phyloP scores from a whole-genome alignment of 768 basidiomycete species.

The Aureoboletus auriporus region DNA sequence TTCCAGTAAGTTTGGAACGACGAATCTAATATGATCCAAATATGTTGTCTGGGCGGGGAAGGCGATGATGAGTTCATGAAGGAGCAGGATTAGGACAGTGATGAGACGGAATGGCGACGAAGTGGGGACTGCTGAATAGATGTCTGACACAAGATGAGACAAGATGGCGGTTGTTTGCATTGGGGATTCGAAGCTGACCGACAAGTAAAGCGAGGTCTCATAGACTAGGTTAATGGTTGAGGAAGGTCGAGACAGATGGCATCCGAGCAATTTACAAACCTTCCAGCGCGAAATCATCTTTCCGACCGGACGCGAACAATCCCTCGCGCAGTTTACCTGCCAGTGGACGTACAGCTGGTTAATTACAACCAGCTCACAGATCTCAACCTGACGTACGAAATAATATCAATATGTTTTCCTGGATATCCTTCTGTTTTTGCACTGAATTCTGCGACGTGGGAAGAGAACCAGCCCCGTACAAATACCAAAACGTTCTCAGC shows the following conservation, averaged over 20 bases:
- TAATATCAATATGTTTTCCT: slow-evolving; percentile 69
- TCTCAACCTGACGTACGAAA: slow-evolving; percentile 48
- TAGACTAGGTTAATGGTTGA: slow-evolving; percentile 44
- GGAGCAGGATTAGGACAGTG: slow-evolving; percentile 45
- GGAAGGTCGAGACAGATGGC: not conserved
- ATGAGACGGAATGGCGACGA: slow-evolving; percentile 22
- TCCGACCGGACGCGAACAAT: slow-evolving; percentile 54
- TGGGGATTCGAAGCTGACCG: slow-evolving; percentile 57
- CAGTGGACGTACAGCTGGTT: not conserved
- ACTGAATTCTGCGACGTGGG: slow-evolving; percentile 10
- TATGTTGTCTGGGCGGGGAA: slow-evolving; percentile 68
- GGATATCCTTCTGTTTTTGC: slow-evolving; percentile 42
- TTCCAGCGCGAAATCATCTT: slow-evolving; percentile 62
- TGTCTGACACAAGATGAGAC: slow-evolving; percentile 50
- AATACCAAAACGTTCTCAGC: slow-evolving; percentile 47
- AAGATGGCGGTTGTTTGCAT: slow-evolving; percentile 61
- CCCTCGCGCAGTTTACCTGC: slow-evolving; percentile 78
- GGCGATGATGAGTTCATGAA: slow-evolving; percentile 51
- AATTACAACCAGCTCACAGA: not conserved
- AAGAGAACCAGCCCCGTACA: slow-evolving; percentile 27
- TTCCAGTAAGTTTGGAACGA: slow-evolving; percentile 35
- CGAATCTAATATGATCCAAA: slow-evolving; percentile 17
- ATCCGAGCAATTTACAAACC: slow-evolving; percentile 38
- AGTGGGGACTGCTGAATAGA: slow-evolving; percentile 32
- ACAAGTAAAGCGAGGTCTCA: slow-evolving; percentile 67